Conservation (phyloP, 805 yeast genomes). For the Sugiyamaella boreocaroliniensis region DNA sequence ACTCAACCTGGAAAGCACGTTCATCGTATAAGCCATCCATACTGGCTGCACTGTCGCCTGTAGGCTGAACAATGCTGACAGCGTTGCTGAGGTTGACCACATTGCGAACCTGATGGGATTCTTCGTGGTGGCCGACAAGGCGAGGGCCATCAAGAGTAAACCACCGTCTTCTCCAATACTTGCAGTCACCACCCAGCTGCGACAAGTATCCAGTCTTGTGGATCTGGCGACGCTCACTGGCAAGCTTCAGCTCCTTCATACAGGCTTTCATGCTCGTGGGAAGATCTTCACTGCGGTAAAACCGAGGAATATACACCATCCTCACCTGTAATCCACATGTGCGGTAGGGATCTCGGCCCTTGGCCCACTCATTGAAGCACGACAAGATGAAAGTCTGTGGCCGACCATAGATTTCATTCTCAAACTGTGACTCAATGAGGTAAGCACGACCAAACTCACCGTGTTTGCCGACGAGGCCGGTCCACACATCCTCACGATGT, state of each 20-base stretch:
- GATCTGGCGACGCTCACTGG: slow-evolving; percentile 5
- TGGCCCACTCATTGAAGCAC: slow-evolving; percentile 73
- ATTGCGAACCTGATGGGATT: slow-evolving; percentile 12
- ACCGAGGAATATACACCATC: slow-evolving; percentile 53
- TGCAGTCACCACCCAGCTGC: slow-evolving; percentile 90
- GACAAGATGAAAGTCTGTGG: slow-evolving; percentile 48
- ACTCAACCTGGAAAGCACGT: slow-evolving; percentile 65
- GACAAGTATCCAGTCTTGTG: slow-evolving; percentile 54
- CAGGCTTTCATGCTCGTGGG: slow-evolving; percentile 45
- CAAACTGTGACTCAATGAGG: slow-evolving; percentile 54
- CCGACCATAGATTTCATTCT: slow-evolving; percentile 48
- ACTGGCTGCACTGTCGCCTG: slow-evolving; percentile 24
- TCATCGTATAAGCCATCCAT: slow-evolving; percentile 61
- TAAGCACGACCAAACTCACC: slow-evolving; percentile 63
- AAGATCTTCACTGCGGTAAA: slow-evolving; percentile 30
- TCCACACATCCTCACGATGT: slow-evolving; percentile 14
- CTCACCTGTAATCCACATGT: slow-evolving; percentile 51
- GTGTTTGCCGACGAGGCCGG: slow-evolving; percentile 11
- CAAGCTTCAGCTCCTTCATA: slow-evolving; percentile 30
- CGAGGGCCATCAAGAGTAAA: slow-evolving; percentile 66
- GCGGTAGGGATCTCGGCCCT: slow-evolving; percentile 17
- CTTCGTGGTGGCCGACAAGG: slow-evolving; percentile 67
- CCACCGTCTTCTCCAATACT: slow-evolving; percentile 61
- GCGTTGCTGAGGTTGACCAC: slow-evolving; percentile 20
- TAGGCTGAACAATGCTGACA: slow-evolving; percentile 29